Evolutionary conservation across 2,329 filamentous ascomycete species (phyloP).

Genomic region (Sporothrix brasiliensis): DNA sequence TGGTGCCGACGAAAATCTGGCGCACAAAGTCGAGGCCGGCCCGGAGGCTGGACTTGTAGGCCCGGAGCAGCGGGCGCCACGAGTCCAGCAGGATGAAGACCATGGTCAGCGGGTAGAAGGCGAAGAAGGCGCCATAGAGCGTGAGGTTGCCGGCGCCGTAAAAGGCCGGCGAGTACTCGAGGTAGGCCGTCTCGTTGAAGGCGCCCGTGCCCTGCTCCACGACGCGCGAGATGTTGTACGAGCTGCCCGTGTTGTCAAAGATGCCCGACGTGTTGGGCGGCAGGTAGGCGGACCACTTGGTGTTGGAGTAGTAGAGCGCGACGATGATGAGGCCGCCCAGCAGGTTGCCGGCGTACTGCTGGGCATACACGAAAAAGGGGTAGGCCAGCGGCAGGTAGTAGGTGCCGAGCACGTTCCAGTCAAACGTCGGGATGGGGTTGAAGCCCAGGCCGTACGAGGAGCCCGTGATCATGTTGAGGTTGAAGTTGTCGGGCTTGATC

Average conservation of each 20-base stretch:
- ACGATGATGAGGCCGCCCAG: conserved; percentile 58
- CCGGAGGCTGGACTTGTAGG: conserved; percentile 27
- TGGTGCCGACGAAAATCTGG: conserved; percentile 26
- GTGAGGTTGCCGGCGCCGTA: conserved; percentile 54
- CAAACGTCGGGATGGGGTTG: conserved; percentile 47
- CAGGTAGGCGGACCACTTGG: conserved; percentile 58
- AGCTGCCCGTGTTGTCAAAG: conserved; percentile 52
- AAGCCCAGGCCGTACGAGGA: conserved; percentile 44
- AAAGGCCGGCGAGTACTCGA: conserved; percentile 56
- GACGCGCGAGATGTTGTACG: conserved; percentile 52
- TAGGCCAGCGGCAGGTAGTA: conserved; percentile 21
- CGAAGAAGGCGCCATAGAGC: conserved; percentile 60
- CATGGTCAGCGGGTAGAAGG: conserved; percentile 56
- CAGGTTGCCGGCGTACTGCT: conserved; percentile 62
- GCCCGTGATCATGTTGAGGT: conserved; percentile 42
- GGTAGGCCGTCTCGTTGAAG: conserved; percentile 53
- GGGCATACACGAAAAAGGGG: conserved; percentile 62
- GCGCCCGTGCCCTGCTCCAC: conserved; percentile 48
- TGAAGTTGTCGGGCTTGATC: conserved; percentile 51
- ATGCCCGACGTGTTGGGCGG: conserved; percentile 57
- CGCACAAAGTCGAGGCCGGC: conserved; percentile 8
- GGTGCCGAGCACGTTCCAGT: conserved; percentile 44
- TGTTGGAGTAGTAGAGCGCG: conserved; percentile 61
- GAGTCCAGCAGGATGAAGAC: conserved; percentile 55
- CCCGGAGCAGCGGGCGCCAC: conserved; percentile 21